These are phyloP conservation scores for Amylocystis lapponica DNA, from an alignment of 768 basidiomycete species.

Conservation along the genomic window DNA sequence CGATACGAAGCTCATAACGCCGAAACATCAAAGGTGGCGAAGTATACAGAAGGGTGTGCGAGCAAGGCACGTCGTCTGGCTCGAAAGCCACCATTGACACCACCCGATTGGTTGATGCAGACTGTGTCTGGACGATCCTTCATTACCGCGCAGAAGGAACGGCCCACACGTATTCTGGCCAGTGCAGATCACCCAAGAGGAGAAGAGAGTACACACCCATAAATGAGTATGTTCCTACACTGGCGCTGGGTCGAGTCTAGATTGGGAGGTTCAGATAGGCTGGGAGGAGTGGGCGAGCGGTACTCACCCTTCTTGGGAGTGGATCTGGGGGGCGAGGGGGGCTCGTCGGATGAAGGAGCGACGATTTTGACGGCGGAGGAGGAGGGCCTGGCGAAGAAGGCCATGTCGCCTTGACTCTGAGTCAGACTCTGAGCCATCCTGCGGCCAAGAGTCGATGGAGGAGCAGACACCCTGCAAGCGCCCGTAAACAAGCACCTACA, in stretches of 20 bases:
- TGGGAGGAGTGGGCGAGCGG: background rate
- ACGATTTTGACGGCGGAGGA: conserved; percentile 69
- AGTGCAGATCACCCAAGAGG: no score
- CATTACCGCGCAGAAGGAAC: no score
- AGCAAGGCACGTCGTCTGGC: no score
- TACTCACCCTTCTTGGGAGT: conserved; percentile 41
- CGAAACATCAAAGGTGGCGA: no score
- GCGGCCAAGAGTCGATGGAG: conserved; percentile 12
- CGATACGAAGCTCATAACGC: no score
- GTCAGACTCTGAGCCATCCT: conserved; percentile 21
- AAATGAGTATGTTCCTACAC: conserved; percentile 88
- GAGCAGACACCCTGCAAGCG: conserved; percentile 1
- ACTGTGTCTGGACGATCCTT: no score
- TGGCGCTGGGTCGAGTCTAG: conserved; percentile 69
- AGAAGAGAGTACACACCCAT: conserved; percentile 54
- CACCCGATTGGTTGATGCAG: no score
- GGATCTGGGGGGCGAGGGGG: conserved; percentile 38
- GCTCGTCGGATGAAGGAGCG: conserved; percentile 41
- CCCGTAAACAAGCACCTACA: conserved; percentile 6
- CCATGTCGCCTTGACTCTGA: conserved; percentile 56
- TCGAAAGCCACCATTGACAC: no score
- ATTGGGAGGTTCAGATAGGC: conserved; percentile 5
- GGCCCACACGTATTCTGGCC: no score
- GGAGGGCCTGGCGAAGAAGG: conserved; percentile 62
- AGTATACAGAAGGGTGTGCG: no score